Evolutionary conservation across 345 rosid genomes (phyloP), one percentile per base, ranked within the genome.

Genomic region (Citrus australasica): DNA sequence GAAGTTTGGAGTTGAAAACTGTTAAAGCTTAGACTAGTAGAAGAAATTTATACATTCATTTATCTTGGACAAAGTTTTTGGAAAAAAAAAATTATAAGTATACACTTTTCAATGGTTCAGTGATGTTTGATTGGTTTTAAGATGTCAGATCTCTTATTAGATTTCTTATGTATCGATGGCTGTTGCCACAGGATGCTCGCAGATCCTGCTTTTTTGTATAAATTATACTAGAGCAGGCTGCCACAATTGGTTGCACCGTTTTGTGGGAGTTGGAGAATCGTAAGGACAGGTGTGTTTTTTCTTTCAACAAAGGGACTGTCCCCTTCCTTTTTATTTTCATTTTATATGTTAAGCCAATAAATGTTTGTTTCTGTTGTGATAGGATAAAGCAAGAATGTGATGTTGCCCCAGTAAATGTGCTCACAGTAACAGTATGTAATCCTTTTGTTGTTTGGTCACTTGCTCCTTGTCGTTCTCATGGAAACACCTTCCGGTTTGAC

Each of bases 341-440:
- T 58, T 42, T 62, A 5, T 80, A n/a, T 71, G 27, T 75, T 66
- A 40, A 79, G 74, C 27, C 79, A 76, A 76, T 79, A 55, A 79
- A n/a, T 70, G 55, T 55, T 65, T 40, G 55, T 16, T 76, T 4
- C 74, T 83, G 21, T 69, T 3, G 37, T 80, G 80, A 60, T 78
- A 96, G 98, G 83, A 75, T 92, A 83, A 96, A 96, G 77, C 86
- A 92, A 75, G 98, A 96, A 84, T 96, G 98, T 98, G 97, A 92
- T 85, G 85, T 96, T 79, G 97, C 99, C 11, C 97, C 94, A 69
- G 51, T 94, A 74, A 96, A 94, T 68, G 95, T 94, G 68, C 91
- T 94, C 35, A 90, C 94, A 0, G 89, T 83, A 76, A 86, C 97
- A 63, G 92, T 90, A 73, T 96, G 97, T 88, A 96, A 96, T 86